Evolutionary conservation across 768 basidiomycete species (phyloP).

Genomic region (Postia placenta): DNA sequence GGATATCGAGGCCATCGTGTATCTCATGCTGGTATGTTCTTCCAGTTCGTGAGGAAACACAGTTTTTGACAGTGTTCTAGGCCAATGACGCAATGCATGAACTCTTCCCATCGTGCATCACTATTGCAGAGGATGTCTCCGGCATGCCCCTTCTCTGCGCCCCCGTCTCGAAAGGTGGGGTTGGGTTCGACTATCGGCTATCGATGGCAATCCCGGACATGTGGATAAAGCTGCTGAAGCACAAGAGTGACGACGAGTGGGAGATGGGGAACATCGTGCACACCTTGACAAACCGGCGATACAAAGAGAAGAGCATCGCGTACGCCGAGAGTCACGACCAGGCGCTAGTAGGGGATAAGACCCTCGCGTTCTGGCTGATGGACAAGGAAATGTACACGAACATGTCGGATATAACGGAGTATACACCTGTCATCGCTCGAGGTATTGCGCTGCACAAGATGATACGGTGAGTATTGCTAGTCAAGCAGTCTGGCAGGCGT

Average conservation of each 20-base stretch:
- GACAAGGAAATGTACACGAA: constrained; percentile 99
- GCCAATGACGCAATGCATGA: constrained; percentile 88
- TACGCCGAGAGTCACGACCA: constrained; percentile 98
- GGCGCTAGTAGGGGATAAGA: constrained; percentile 98
- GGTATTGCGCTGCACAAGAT: constrained; percentile 95
- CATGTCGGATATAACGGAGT: constrained; percentile 82
- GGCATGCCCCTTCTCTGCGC: constrained; percentile 95
- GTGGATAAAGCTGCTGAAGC: constrained; percentile 99
- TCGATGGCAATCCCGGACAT: constrained; percentile 99
- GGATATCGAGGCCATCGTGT: constrained; percentile 87
- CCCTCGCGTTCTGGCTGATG: constrained; percentile 99
- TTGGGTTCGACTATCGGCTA: constrained; percentile 97
- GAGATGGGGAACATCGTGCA: constrained; percentile 80
- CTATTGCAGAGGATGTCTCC: constrained; percentile 98
- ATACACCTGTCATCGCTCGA: constrained; percentile 83
- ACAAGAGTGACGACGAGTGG: constrained; percentile 84
- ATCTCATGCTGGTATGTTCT: constrained; percentile 86
- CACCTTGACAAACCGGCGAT: constrained; percentile 84
- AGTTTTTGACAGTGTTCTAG: constrained; percentile 34
- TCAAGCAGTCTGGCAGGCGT: not conserved
- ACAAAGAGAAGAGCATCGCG: constrained; percentile 87
- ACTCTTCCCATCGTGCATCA: constrained; percentile 74
- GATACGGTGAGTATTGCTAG: constrained; percentile 62
- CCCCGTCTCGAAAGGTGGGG: constrained; percentile 73
- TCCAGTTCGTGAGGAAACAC: not conserved